Evolutionary conservation across 139 green algal species (phyloP).

Genomic region (Prasinococcaceae sp.): DNA sequence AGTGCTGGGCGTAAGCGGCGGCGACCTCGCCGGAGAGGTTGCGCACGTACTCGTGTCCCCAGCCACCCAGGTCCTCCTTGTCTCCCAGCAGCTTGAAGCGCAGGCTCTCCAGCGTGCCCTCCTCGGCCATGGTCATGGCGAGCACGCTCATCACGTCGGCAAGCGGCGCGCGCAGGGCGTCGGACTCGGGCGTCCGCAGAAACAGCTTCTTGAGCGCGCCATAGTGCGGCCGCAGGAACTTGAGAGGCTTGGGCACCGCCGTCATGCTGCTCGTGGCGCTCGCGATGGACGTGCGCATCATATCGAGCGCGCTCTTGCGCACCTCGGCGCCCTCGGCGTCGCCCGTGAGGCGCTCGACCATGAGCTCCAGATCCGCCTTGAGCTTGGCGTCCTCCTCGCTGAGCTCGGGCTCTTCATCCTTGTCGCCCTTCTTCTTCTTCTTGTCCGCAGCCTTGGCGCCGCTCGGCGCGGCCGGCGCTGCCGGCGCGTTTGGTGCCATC

Average conservation of each 20-base stretch:
- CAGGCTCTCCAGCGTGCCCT: slow-evolving; percentile 54
- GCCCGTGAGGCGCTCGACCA: slow-evolving; percentile 44
- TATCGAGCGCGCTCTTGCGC: slow-evolving; percentile 35
- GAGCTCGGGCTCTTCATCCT: slow-evolving; percentile 4
- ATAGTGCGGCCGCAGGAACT: slow-evolving; percentile 88
- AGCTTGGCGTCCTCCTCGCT: slow-evolving; percentile 76
- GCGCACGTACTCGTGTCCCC: slow-evolving; percentile 93
- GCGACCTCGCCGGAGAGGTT: slow-evolving; percentile 83
- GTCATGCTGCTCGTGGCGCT: slow-evolving; percentile 91
- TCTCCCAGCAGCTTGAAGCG: slow-evolving; percentile 59
- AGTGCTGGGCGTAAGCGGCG: slow-evolving; percentile 56
- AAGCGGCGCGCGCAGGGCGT: slow-evolving; percentile 24
- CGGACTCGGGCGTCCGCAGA: background rate
- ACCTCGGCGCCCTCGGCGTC: background rate
- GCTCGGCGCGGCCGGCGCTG: no score
- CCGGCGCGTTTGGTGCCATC: no score
- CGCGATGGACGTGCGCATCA: no score
- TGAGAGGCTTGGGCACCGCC: slow-evolving; percentile 93
- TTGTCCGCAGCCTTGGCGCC: background rate
- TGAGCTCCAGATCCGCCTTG: slow-evolving; percentile 78
- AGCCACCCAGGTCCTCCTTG: slow-evolving; percentile 40
- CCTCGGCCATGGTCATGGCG: slow-evolving; percentile 70
- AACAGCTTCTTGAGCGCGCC: slow-evolving; percentile 44
- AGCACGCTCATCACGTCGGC: slow-evolving; percentile 92
- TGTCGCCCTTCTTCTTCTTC: slow-evolving; percentile 17